Evolutionary conservation across 805 yeast genomes (phyloP), one percentile per base, ranked within the genome.

Genomic region (Lachancea waltii): DNA sequence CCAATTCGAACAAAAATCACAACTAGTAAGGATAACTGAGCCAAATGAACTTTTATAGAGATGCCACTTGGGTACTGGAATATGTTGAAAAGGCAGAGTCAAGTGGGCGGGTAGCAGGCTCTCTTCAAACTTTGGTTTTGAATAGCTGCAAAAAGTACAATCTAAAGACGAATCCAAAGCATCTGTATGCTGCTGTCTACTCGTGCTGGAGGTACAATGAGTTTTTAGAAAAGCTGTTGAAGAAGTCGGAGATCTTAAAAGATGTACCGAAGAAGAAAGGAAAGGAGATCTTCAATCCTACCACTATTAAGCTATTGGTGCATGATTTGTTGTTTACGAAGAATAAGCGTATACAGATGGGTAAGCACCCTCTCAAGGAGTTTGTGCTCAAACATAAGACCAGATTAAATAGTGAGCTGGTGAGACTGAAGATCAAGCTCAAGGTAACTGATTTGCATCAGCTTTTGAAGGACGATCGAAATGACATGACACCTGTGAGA

Each of bases 291-390:
- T 72, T 72, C 35, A 45, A 50, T 23, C 48, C 52, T 30, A 34
- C 53, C 31, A 61, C 65, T 1, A 40, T 61, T 2, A 45, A 79
- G 37, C 64, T 90, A 7, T 61, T 90, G 60, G 81, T 81, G 1
- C 95, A 90, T 53, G 98, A 90, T 62, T 65, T 86, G 37, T 59
- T 89, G 5, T 70, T 92, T 41, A 73, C 90, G 5, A 73, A 77
- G 46, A 70, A 77, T 19, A 92, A 94, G 8, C 65, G 96, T 44
- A 81, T 90, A 42, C 94, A 86, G 56, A 81, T 86, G 69, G 94
- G 94, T 5, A 89, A 87, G 51, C 86, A 81, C 44, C 84, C 90
- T 0, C 70, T 86, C 41, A 92, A 92, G 54, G 92, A 84, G 34
- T 81, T 84, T 9, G 68, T 92, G 4, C 63, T 92, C 40, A 71